Conservation (phyloP, 805 yeast species). For the Suhomyces sp. region DNA sequence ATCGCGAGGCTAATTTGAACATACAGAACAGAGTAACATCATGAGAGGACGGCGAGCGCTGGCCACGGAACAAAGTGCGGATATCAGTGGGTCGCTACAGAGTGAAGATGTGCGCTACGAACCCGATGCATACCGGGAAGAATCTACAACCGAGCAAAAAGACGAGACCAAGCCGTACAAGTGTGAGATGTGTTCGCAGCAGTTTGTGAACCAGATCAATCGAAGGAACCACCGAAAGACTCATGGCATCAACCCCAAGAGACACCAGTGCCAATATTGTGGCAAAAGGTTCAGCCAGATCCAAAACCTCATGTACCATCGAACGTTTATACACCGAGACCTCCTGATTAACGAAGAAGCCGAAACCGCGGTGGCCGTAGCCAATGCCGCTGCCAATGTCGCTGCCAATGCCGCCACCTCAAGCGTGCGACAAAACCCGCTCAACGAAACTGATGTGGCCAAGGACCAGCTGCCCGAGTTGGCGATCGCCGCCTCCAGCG, state of each 20-base stretch:
- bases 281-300: conserved; percentile 12
- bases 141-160: background rate
- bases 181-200: conserved; percentile 3
- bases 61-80: background rate
- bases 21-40: background rate
- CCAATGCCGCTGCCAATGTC: conserved; percentile 1
- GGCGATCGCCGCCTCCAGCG: background rate
- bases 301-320: conserved; percentile 11
- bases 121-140: background rate
- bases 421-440: background rate
- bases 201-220: conserved; percentile 8
- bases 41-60: background rate
- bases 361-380: background rate
- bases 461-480: background rate
- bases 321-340: conserved; percentile 9
- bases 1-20: background rate
- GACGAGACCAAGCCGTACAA: background rate
- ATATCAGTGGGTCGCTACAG: background rate
- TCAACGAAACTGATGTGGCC: background rate
- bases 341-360: conserved; percentile 6
- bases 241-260: conserved; percentile 10
- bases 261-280: conserved; percentile 9
- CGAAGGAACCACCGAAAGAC: conserved; percentile 11
- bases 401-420: conserved; percentile 1
- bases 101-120: background rate